phyloP scores from a whole-genome alignment of 2,329 filamentous ascomycete species.

The Phyllosticta capitalensis region DNA sequence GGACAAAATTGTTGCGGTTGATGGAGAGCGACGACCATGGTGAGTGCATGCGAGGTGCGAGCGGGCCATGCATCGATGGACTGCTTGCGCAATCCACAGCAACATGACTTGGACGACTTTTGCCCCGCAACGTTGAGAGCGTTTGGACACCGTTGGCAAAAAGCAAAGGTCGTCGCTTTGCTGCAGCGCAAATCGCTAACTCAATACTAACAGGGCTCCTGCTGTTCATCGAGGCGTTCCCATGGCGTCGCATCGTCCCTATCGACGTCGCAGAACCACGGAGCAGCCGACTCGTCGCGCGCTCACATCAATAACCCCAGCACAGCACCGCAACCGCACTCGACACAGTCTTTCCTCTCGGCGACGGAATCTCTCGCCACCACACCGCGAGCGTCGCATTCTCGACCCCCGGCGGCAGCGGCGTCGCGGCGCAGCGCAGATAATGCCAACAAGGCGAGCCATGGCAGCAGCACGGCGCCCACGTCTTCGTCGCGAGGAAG shows the following conservation, averaged over 20 bases:
- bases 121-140: not conserved
- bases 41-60: not conserved
- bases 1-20: not conserved
- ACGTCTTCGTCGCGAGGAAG: not conserved
- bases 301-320: conserved; percentile 5
- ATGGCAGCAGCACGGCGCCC: not conserved
- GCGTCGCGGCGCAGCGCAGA: not conserved
- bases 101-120: no score
- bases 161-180: not conserved
- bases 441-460: not conserved
- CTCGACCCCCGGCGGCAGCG: not conserved
- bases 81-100: not conserved
- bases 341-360: conserved; percentile 3
- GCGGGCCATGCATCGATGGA: not conserved
- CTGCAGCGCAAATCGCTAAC: not conserved
- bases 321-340: conserved; percentile 4
- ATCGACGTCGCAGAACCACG: not conserved
- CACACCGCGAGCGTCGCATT: conserved; percentile 2
- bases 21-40: not conserved
- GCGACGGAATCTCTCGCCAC: not conserved
- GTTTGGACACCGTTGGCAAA: not conserved
- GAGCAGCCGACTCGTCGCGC: conserved; percentile 4
- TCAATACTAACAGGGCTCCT: conserved; percentile 2
- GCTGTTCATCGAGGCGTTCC: conserved; percentile 2
- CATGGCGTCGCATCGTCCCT: conserved; percentile 1